A percentile compares a stretch with the other conserved stretches of the same genome.
These are phyloP conservation scores for Mortierella sp. DNA, from an alignment of 371 early-diverging fungal genomes.

Conservation along the genomic window DNA sequence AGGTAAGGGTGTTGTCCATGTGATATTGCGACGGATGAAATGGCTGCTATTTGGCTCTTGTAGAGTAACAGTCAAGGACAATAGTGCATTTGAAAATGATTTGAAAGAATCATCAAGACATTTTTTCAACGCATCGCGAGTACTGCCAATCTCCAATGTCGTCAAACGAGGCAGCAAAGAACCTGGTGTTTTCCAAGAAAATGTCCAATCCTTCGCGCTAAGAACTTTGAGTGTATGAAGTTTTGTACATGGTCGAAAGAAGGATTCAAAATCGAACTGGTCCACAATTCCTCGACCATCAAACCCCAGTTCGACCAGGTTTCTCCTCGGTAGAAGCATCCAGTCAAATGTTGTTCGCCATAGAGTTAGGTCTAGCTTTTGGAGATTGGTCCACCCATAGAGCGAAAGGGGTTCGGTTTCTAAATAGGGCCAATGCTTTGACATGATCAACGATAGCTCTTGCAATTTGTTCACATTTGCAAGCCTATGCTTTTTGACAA, in stretches of 20 bases:
- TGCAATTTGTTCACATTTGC: neutral
- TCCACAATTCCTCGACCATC: neutral
- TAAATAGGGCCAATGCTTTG: neutral
- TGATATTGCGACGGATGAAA: neutral
- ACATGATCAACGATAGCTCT: slow-evolving; percentile 9
- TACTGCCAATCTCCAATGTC: slow-evolving; percentile 7
- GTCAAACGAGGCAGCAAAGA: slow-evolving; percentile 3
- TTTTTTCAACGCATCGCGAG: neutral
- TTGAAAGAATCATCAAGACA: neutral
- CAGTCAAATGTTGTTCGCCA: slow-evolving; percentile 7
- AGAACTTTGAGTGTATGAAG: slow-evolving; percentile 9
- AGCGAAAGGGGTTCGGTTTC: slow-evolving; percentile 8
- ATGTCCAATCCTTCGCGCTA: neutral
- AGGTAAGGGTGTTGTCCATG: slow-evolving; percentile 11
- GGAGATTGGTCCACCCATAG: slow-evolving; percentile 3
- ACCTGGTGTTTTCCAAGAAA: slow-evolving; percentile 7
- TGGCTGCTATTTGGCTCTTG: neutral
- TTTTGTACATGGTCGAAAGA: slow-evolving; percentile 13
- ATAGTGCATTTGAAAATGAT: neutral
- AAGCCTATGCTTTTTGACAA: neutral
- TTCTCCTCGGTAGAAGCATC: neutral
- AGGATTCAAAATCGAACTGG: slow-evolving; percentile 5
- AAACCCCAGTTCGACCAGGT: slow-evolving; percentile 11
- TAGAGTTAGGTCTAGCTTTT: slow-evolving; percentile 1
- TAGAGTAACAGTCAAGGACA: slow-evolving; percentile 11